phyloP scores from a whole-genome alignment of 2,329 filamentous ascomycete genomes.

The Triangularia verruculosa region DNA sequence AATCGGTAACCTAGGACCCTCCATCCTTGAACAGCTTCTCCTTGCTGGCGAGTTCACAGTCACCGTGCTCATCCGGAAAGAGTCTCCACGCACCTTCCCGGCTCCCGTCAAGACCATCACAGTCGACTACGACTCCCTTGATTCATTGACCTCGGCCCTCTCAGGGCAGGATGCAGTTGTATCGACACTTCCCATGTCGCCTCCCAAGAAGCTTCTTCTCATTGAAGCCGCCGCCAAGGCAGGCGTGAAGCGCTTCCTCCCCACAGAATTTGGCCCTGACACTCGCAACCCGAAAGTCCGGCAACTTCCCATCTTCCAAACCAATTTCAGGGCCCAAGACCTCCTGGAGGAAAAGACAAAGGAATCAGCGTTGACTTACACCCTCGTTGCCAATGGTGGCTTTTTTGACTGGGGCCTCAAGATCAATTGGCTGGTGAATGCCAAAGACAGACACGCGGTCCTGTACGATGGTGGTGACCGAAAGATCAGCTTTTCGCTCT shows the following conservation, averaged over 20 bases:
- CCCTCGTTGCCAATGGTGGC: constrained; percentile 51
- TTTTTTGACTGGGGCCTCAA: constrained; percentile 60
- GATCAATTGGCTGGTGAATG: constrained; percentile 49
- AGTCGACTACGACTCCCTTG: constrained; percentile 42
- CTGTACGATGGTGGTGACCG: constrained; percentile 55
- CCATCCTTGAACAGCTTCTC: constrained; percentile 29
- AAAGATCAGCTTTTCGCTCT: constrained; percentile 49
- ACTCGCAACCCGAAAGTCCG: constrained; percentile 22
- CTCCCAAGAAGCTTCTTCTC: constrained; percentile 46
- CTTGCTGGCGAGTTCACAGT: constrained; percentile 42
- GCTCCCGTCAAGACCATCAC: constrained; percentile 41
- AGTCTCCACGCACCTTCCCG: constrained; percentile 33
- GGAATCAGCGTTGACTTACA: constrained; percentile 54
- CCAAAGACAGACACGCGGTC: constrained; percentile 44
- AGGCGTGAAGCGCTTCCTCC: constrained; percentile 52
- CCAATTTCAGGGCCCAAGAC: constrained; percentile 36
- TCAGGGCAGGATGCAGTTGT: constrained; percentile 54
- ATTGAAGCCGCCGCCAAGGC: constrained; percentile 55
- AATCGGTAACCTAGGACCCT: constrained; percentile 31
- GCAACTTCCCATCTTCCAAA: constrained; percentile 23
- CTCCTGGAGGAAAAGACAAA: constrained; percentile 50
- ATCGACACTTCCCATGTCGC: constrained; percentile 43
- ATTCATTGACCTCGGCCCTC: constrained; percentile 44
- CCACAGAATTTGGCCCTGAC: constrained; percentile 47
- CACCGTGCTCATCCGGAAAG: constrained; percentile 48